Conservation (phyloP, 495 filamentous ascomycete species). For the Aspergillus bertholletiae region DNA sequence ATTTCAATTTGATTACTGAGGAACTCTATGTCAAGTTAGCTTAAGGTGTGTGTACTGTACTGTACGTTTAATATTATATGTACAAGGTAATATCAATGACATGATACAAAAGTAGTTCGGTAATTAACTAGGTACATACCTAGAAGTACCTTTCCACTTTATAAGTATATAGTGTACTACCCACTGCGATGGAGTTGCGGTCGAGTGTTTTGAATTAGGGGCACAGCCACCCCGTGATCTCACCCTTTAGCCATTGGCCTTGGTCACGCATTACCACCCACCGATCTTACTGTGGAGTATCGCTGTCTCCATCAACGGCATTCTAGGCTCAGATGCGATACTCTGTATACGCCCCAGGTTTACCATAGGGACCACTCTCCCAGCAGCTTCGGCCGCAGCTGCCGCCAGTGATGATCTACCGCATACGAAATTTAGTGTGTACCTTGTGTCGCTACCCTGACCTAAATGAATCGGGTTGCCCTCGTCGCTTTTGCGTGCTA, state of each 20-base stretch:
- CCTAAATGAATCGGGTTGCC: conserved; percentile 13
- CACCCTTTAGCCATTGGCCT: no score
- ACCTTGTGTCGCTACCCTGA: conserved; percentile 5
- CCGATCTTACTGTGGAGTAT: not conserved
- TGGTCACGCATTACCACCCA: not conserved
- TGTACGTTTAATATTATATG: no score
- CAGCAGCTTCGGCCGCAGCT: conserved; percentile 10
- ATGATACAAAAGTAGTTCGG: no score
- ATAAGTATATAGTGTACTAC: no score
- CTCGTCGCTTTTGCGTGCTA: conserved; percentile 2
- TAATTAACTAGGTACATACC: no score
- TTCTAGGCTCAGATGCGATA: not conserved
- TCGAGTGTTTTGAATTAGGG: no score
- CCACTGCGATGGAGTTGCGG: no score
- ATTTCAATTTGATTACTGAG: no score
- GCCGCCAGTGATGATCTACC: conserved; percentile 15
- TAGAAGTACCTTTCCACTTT: no score
- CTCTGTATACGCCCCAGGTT: not conserved
- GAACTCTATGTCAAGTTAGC: no score
- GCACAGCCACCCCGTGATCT: not conserved
- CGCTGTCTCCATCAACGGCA: not conserved
- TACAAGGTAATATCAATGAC: no score
- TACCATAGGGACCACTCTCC: not conserved
- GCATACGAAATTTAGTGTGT: conserved; percentile 2
- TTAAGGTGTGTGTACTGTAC: no score